Percentiles rank a stretch among this genome's conserved stretches.
Evolutionary conservation across 805 yeast genomes (phyloP).

Genomic region (Nakazawaea molendinolei): DNA sequence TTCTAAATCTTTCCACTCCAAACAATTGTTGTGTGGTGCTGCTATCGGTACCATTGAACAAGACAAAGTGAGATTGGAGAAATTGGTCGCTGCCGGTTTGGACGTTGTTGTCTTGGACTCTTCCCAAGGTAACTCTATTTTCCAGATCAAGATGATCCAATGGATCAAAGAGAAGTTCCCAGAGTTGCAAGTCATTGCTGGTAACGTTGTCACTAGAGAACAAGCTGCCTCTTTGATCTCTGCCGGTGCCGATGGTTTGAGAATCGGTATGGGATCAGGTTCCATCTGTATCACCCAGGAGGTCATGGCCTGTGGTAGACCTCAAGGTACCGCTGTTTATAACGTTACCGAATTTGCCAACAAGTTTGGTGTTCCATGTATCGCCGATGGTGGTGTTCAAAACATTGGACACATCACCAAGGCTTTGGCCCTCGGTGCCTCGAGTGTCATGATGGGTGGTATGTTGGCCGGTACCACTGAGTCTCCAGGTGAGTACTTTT

Average conservation of each 20-base stretch:
- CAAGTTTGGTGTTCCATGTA: constrained; percentile 95
- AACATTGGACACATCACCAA: constrained; percentile 98
- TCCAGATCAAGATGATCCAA: constrained; percentile 89
- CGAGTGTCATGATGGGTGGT: constrained; percentile 99
- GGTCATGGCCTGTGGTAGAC: constrained; percentile 99
- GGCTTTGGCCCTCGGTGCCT: constrained; percentile 95
- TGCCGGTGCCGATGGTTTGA: constrained; percentile 96
- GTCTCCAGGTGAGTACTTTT: constrained; percentile 97
- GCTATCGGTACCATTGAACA: constrained; percentile 92
- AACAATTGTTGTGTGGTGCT: constrained; percentile 98
- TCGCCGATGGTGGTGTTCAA: constrained; percentile 99
- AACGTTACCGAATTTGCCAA: constrained; percentile 90
- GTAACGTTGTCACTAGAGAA: constrained; percentile 98
- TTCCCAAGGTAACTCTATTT: constrained; percentile 94
- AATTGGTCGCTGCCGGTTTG: constrained; percentile 91
- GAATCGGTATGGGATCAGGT: constrained; percentile 99
- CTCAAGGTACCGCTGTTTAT: constrained; percentile 98
- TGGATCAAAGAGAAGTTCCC: constrained; percentile 82
- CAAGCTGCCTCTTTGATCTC: constrained; percentile 93
- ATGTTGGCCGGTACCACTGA: constrained; percentile 97
- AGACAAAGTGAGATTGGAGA: constrained; percentile 77
- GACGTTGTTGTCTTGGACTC: constrained; percentile 96
- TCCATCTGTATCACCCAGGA: constrained; percentile 99
- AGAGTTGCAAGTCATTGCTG: constrained; percentile 85
- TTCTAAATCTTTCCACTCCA: constrained; percentile 85